phyloP scores from a whole-genome alignment of 2,329 filamentous ascomycete species.

The Aspergillus alliaceus region DNA sequence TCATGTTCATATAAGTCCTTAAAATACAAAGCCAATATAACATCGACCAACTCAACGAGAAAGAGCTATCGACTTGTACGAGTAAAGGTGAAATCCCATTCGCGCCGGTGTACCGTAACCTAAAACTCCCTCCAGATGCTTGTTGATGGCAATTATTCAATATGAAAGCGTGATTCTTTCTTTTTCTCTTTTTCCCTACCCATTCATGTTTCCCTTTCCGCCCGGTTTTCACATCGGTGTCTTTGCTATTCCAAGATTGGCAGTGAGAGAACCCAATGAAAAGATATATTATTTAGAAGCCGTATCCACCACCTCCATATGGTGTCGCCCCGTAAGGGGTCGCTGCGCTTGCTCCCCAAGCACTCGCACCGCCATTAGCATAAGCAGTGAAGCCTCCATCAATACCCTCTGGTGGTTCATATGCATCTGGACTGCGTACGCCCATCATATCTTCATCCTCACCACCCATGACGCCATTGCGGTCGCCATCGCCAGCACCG shows the following conservation, averaged over 20 bases:
- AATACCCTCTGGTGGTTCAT: constrained; percentile 47
- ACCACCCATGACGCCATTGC: constrained; percentile 47
- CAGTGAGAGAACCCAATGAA: too few relatives aligned
- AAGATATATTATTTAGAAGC: constrained; percentile 19
- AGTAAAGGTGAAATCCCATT: not conserved
- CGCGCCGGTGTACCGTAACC: constrained; percentile 5
- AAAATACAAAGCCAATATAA: not conserved
- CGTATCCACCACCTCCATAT: constrained; percentile 27
- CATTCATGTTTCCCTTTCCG: not conserved
- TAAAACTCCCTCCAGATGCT: constrained; percentile 7
- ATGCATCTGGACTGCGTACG: constrained; percentile 50
- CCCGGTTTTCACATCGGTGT: not conserved
- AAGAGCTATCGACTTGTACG: not conserved
- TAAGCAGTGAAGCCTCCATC: constrained; percentile 44
- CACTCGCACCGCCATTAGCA: constrained; percentile 55
- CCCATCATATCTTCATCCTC: constrained; percentile 51
- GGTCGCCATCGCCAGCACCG: constrained; percentile 54
- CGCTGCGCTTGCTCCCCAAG: constrained; percentile 64
- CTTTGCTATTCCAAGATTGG: not conserved
- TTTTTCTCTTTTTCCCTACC: not conserved
- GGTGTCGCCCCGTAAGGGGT: constrained; percentile 57
- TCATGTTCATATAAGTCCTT: not conserved
- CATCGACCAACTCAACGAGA: not conserved
- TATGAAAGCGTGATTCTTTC: not conserved
- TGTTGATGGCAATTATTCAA: not conserved